These are phyloP conservation scores for Fusarium sp. DNA, from an alignment of 2,329 filamentous ascomycete genomes.

Conservation along the genomic window DNA sequence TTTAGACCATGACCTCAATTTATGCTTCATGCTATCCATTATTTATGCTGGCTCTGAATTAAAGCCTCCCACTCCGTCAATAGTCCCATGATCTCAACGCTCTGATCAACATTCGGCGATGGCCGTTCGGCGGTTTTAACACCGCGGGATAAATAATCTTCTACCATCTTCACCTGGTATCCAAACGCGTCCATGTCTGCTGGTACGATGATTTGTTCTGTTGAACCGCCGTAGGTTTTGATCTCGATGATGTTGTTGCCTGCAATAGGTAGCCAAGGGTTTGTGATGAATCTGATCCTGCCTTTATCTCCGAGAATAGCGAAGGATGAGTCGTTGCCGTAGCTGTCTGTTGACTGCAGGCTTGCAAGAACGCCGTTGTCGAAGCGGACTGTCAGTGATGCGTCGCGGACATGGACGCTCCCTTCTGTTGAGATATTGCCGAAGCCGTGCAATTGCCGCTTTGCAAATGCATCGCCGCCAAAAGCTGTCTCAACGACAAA, in stretches of 20 bases:
- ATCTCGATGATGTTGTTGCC: conserved; percentile 10
- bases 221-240: neutral
- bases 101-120: conserved; percentile 6
- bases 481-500: neutral
- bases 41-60: neutral
- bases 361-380: neutral
- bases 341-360: conserved; percentile 8
- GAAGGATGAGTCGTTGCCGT: conserved; percentile 3
- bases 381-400: conserved; percentile 3
- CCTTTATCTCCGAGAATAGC: neutral
- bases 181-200: neutral
- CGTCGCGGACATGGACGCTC: conserved; percentile 3
- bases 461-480: neutral
- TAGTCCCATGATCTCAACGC: conserved; percentile 7
- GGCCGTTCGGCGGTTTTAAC: neutral
- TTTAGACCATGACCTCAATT: neutral
- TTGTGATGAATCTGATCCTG: neutral
- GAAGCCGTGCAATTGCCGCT: neutral
- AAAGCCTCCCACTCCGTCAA: conserved; percentile 10
- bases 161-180: conserved; percentile 2
- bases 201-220: neutral
- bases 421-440: neutral
- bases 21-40: neutral
- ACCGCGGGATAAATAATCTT: neutral
- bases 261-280: neutral